These are phyloP conservation scores for Megacollybia marginata DNA, from an alignment of 768 basidiomycete genomes.

Conservation along the genomic window DNA sequence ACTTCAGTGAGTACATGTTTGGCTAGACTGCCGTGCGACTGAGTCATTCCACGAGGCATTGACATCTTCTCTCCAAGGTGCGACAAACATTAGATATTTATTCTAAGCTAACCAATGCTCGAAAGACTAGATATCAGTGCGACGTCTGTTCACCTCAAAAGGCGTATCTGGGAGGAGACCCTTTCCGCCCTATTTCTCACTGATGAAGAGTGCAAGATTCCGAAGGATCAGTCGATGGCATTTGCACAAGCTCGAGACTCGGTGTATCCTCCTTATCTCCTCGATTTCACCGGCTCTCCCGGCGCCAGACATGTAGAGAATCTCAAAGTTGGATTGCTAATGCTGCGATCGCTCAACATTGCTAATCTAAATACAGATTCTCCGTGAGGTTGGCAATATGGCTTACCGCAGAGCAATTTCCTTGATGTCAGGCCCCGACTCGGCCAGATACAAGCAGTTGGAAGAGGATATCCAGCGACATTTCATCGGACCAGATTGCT, in stretches of 20 bases:
- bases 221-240: conserved; percentile 44
- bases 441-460: conserved; percentile 35
- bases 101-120: neutral
- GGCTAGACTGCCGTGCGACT: too few relatives aligned
- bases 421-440: conserved; percentile 38
- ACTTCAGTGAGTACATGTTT: conserved; percentile 52
- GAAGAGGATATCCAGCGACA: conserved; percentile 47
- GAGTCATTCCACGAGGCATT: conserved; percentile 37
- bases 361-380: conserved; percentile 39
- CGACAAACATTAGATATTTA: neutral
- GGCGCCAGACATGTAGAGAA: conserved; percentile 74
- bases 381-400: conserved; percentile 58
- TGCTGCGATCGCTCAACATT: neutral
- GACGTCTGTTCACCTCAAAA: conserved; percentile 51
- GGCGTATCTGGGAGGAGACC: conserved; percentile 78
- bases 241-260: conserved; percentile 52
- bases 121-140: conserved; percentile 50
- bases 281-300: conserved; percentile 54
- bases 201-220: conserved; percentile 50
- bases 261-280: conserved; percentile 62
- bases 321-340: conserved; percentile 45
- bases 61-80: conserved; percentile 78
- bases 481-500: conserved; percentile 66
- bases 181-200: conserved; percentile 62
- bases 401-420: conserved; percentile 48